These are phyloP conservation scores for Backusella sp. DNA, from an alignment of 192 early-diverging fungal genomes.

Conservation along the genomic window DNA sequence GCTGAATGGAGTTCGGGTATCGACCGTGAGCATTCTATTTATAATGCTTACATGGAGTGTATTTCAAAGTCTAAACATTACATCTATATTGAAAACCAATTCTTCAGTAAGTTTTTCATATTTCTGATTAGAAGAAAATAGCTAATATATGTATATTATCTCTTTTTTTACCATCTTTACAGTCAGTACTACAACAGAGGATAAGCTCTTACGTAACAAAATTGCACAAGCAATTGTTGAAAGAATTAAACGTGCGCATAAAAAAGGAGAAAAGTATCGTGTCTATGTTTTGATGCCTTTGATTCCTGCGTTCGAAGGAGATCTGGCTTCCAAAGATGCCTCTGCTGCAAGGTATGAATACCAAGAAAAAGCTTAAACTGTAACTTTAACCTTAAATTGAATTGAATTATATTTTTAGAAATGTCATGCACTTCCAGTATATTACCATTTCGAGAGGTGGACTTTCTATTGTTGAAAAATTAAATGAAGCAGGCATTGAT, in stretches of 20 bases:
- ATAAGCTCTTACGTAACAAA: conserved; percentile 19
- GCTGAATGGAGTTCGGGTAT: conserved; percentile 70
- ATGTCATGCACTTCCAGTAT: conserved; percentile 84
- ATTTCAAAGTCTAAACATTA: conserved; percentile 27
- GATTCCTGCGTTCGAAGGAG: conserved; percentile 85
- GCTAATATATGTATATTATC: not conserved
- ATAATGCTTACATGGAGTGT: conserved; percentile 68
- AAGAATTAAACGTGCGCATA: conserved; percentile 72
- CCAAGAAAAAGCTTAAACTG: not conserved
- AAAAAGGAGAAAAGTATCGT: conserved; percentile 62
- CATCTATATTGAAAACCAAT: conserved; percentile 93
- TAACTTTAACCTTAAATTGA: not conserved
- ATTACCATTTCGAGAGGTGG: conserved; percentile 73
- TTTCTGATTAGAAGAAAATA: not conserved
- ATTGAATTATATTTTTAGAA: not conserved
- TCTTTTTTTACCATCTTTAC: not conserved
- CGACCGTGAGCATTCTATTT: conserved; percentile 65
- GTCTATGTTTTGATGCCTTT: conserved; percentile 82
- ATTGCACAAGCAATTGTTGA: conserved; percentile 62
- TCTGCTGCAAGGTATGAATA: conserved; percentile 48
- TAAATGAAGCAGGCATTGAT: conserved; percentile 56
- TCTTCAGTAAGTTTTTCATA: conserved; percentile 61
- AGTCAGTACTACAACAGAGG: conserved; percentile 23
- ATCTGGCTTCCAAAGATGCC: conserved; percentile 69
- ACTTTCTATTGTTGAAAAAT: conserved; percentile 61